Evolutionary conservation across 2,329 filamentous ascomycete species (phyloP).

Genomic region (Colletotrichum sp.): DNA sequence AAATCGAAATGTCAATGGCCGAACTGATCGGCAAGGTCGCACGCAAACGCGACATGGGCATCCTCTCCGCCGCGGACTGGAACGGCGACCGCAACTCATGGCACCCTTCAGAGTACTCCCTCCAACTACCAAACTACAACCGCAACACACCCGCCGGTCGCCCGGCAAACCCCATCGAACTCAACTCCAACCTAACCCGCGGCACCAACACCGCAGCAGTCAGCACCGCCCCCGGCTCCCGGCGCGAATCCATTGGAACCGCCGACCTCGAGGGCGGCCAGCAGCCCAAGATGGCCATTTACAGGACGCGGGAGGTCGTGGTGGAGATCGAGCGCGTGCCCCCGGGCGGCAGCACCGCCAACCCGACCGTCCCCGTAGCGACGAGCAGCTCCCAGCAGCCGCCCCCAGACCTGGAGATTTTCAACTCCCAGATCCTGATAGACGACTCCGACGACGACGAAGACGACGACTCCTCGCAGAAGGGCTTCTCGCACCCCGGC

Average conservation of each 20-base stretch:
- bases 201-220: slow-evolving; percentile 3
- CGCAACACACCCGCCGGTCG: neutral
- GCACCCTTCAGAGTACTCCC: slow-evolving; percentile 1
- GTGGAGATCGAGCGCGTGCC: slow-evolving; percentile 10
- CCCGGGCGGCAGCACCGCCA: neutral
- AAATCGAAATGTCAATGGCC: slow-evolving; percentile 61
- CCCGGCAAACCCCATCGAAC: neutral
- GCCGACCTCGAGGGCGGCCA: neutral
- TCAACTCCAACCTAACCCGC: neutral
- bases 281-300: slow-evolving; percentile 15
- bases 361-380: neutral
- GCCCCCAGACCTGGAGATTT: neutral
- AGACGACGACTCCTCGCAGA: neutral
- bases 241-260: neutral
- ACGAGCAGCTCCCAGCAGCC: neutral
- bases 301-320: slow-evolving; percentile 6
- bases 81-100: neutral
- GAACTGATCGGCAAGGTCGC: slow-evolving; percentile 51
- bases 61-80: neutral
- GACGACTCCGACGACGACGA: neutral
- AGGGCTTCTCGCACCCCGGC: neutral
- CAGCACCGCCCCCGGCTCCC: neutral
- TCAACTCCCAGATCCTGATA: neutral
- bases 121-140: neutral
- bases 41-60: slow-evolving; percentile 15